Conservation (phyloP, 2,329 filamentous ascomycete genomes). For the Capronia americana region DNA sequence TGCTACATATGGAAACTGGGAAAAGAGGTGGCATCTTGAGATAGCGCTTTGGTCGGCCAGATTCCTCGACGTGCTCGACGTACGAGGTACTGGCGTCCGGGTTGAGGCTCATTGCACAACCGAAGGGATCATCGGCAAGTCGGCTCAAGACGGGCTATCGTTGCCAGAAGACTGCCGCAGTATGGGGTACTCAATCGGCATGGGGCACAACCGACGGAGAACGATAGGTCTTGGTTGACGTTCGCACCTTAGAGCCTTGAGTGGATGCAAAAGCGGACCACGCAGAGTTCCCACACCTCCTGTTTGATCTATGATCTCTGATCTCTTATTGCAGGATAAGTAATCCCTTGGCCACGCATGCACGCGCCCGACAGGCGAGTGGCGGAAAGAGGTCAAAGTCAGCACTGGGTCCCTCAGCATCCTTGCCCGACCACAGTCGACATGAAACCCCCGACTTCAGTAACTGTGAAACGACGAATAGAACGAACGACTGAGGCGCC, state of each 20-base stretch:
- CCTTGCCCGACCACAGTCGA: not conserved
- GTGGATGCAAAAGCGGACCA: not conserved
- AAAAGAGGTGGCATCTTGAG: not conserved
- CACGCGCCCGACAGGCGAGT: not conserved
- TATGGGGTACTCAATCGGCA: constrained; percentile 5
- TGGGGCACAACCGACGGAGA: not conserved
- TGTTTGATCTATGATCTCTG: constrained; percentile 5
- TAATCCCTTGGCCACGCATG: not conserved
- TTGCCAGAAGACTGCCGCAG: not conserved
- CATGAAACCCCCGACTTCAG: not conserved
- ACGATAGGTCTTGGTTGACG: not conserved
- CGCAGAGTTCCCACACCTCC: not conserved
- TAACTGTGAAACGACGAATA: not conserved
- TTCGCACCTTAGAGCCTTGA: not conserved
- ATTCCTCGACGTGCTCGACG: not conserved
- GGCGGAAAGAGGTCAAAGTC: not conserved
- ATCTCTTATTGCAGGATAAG: not conserved
- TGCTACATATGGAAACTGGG: not conserved
- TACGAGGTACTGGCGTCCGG: not conserved
- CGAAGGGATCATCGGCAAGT: not conserved
- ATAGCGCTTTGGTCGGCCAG: not conserved
- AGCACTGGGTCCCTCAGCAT: not conserved
- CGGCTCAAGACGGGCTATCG: constrained; percentile 1
- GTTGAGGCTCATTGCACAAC: not conserved
- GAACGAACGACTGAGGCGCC: not conserved